Conservation (phyloP, 768 basidiomycete species). For the Cubamyces lactineus region DNA sequence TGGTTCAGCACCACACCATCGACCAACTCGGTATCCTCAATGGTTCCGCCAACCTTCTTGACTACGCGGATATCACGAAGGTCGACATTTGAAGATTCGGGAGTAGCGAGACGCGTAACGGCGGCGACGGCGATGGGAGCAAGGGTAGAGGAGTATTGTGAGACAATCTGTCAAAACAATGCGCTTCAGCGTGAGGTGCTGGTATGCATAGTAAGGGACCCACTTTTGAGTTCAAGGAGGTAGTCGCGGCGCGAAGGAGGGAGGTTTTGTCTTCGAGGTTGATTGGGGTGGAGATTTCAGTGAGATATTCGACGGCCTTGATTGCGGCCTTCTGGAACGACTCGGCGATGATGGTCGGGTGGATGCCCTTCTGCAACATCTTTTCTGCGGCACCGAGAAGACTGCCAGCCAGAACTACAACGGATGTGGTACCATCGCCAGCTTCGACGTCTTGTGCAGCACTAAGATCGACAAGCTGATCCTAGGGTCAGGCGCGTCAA, state of each 20-base stretch:
- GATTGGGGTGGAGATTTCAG: constrained; percentile 90
- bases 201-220: not conserved
- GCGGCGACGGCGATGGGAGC: constrained; percentile 99
- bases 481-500: not conserved
- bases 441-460: constrained; percentile 98
- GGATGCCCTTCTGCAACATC: constrained; percentile 95
- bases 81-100: constrained; percentile 93
- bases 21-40: constrained; percentile 96
- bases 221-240: constrained; percentile 95
- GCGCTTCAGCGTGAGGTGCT: too few species aligned
- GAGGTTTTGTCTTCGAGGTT: constrained; percentile 86
- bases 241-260: constrained; percentile 90
- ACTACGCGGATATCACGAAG: constrained; percentile 95
- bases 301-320: constrained; percentile 93
- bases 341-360: constrained; percentile 96
- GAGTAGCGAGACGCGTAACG: constrained; percentile 87
- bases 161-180: constrained; percentile 74
- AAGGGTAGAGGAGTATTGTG: constrained; percentile 96
- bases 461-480: constrained; percentile 93
- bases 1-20: constrained; percentile 98
- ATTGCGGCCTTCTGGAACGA: constrained; percentile 90
- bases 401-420: constrained; percentile 95
- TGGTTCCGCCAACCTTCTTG: constrained; percentile 98
- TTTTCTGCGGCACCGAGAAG: constrained; percentile 94
- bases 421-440: constrained; percentile 97